Evolutionary conservation across 2,329 filamentous ascomycete genomes (phyloP).

Genomic region (Botrytis deweyae): DNA sequence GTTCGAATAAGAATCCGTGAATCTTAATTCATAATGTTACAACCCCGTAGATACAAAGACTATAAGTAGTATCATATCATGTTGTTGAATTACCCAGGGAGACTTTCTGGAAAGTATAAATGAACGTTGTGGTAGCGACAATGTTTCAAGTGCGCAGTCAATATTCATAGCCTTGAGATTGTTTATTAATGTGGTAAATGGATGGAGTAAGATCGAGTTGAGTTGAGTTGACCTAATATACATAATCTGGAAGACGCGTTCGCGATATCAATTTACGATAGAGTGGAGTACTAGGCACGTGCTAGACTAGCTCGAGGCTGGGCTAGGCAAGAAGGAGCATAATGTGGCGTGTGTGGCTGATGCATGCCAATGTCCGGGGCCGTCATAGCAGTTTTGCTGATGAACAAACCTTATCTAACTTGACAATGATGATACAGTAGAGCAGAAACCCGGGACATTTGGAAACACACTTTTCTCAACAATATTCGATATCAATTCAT

Average conservation of each 20-base stretch:
- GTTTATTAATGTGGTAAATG: not conserved
- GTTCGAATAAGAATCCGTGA: not conserved
- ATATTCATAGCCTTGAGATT: not conserved
- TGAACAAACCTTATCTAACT: not conserved
- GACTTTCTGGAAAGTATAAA: not conserved
- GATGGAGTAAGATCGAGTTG: not conserved
- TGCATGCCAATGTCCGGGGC: not conserved
- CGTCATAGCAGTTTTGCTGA: not conserved
- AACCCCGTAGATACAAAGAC: not conserved
- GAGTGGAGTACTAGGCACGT: not conserved
- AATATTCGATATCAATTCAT: not conserved
- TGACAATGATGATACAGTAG: not conserved
- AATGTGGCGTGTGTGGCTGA: not conserved
- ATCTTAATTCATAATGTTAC: not conserved
- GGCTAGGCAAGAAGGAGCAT: not conserved
- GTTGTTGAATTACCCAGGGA: not conserved
- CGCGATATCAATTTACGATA: not conserved
- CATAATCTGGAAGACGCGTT: slow-evolving; percentile 2
- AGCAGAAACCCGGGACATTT: not conserved
- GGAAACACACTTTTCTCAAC: not conserved
- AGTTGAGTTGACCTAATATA: not conserved
- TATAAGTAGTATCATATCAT: not conserved
- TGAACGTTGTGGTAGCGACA: not conserved
- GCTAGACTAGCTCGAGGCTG: not conserved
- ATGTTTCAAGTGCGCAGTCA: not conserved